These are phyloP conservation scores for Hypoxylon sp. DNA, from an alignment of 2,329 filamentous ascomycete species.

Conservation along the genomic window DNA sequence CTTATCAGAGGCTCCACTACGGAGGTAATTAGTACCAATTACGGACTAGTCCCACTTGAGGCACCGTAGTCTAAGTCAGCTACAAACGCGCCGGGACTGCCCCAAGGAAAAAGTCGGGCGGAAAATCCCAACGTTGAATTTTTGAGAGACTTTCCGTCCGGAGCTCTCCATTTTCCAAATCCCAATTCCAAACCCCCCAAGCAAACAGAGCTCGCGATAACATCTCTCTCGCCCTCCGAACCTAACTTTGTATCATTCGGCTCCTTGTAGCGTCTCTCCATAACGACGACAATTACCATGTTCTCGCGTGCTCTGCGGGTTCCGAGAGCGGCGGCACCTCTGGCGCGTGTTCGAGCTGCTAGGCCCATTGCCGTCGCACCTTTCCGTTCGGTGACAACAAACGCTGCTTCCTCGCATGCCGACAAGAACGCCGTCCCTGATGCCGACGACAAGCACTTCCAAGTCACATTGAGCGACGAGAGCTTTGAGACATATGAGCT, in stretches of 20 bases:
- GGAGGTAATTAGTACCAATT: conserved; percentile 26
- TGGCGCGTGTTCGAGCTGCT: conserved; percentile 63
- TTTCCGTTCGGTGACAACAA: conserved; percentile 88
- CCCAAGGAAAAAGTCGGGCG: conserved; percentile 48
- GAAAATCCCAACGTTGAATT: conserved; percentile 50
- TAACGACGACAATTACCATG: conserved; percentile 64
- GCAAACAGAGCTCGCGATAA: conserved; percentile 25
- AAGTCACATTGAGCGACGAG: conserved; percentile 94
- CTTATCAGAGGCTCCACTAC: conserved; percentile 32
- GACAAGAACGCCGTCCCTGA: conserved; percentile 77
- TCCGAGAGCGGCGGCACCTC: conserved; percentile 70
- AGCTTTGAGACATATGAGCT: conserved; percentile 99
- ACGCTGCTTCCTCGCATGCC: conserved; percentile 92
- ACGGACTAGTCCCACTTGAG: conserved; percentile 29
- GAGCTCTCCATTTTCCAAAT: conserved; percentile 46
- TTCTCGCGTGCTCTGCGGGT: conserved; percentile 78
- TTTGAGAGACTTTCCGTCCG: conserved; percentile 45
- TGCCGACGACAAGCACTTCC: conserved; percentile 88
- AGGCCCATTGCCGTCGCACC: conserved; percentile 63
- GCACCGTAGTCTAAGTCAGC: conserved; percentile 37
- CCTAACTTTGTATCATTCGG: conserved; percentile 14
- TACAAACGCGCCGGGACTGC: conserved; percentile 21
- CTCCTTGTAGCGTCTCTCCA: conserved; percentile 4
- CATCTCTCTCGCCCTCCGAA: conserved; percentile 13
- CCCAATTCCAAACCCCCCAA: conserved; percentile 31